A percentile compares a stretch with the other conserved stretches of the same genome.
phyloP scores from a whole-genome alignment of 306 rosid genomes.

The barrel medic (Medicago truncatula) region DNA sequence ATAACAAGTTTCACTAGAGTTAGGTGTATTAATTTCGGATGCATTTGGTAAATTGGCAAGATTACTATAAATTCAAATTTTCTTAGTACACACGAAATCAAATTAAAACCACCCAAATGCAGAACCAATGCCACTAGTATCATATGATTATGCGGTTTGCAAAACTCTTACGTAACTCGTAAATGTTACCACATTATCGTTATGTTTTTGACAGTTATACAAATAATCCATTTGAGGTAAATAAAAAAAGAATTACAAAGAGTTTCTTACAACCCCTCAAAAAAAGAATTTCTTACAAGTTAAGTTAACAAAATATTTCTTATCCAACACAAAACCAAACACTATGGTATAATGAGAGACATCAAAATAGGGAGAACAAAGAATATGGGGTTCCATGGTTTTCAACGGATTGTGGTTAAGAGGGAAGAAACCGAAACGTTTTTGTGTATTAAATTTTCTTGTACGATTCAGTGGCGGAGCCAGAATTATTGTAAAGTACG shows the following conservation, averaged over 20 bases:
- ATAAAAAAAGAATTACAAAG: background rate
- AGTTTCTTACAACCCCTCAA: background rate
- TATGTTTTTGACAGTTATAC: background rate
- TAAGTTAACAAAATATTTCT: slow-evolving; percentile 10
- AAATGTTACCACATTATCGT: background rate
- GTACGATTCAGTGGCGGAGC: no score
- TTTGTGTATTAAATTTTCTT: no score
- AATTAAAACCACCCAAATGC: background rate
- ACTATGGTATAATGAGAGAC: no score
- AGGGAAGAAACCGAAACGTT: no score
- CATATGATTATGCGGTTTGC: background rate
- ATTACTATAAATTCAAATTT: background rate
- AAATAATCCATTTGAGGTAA: slow-evolving; percentile 15
- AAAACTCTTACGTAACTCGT: background rate
- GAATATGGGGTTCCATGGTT: no score
- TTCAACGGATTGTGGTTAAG: no score
- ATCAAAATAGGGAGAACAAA: no score
- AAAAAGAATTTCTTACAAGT: background rate
- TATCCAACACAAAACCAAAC: no score
- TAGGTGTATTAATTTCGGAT: slow-evolving; percentile 47
- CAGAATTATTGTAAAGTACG: no score
- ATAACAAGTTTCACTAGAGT: slow-evolving; percentile 46
- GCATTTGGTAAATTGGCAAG: background rate
- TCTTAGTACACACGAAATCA: background rate
- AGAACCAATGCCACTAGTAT: background rate